These are phyloP conservation scores for Spergularia azorica DNA, from an alignment of 179 eudicot species.

Conservation along the genomic window DNA sequence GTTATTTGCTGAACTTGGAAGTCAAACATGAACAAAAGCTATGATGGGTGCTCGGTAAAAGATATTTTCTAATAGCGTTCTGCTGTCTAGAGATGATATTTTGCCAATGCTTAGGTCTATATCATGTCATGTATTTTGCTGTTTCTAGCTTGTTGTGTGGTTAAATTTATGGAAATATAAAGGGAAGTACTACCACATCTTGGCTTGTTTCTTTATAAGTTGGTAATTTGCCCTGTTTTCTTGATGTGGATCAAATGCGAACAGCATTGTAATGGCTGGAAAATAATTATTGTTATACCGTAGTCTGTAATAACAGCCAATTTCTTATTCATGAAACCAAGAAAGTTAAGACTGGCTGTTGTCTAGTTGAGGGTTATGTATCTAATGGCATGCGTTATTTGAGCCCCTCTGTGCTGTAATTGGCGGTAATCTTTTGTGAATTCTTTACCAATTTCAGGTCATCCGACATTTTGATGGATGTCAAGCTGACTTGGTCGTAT, in stretches of 20 bases:
- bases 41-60: background rate
- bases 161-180: no score
- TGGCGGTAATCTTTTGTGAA: slow-evolving; percentile 1
- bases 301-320: background rate
- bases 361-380: background rate
- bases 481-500: slow-evolving; percentile 96
- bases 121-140: background rate
- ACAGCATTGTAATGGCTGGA: no score
- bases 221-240: background rate
- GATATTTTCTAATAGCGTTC: background rate
- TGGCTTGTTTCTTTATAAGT: no score
- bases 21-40: background rate
- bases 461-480: slow-evolving; percentile 97
- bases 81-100: background rate
- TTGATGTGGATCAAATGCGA: no score
- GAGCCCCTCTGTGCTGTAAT: background rate
- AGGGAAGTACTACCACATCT: background rate
- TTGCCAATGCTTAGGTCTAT: background rate
- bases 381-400: no score
- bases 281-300: no score
- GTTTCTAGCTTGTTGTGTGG: background rate
- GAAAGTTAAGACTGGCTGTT: no score
- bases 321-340: no score
- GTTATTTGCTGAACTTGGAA: background rate
- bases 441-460: slow-evolving; percentile 48